A percentile compares a stretch with the other conserved stretches of the same genome.
Conservation (phyloP, 352 stramenopile species). For the Thalassiosira sp. region DNA sequence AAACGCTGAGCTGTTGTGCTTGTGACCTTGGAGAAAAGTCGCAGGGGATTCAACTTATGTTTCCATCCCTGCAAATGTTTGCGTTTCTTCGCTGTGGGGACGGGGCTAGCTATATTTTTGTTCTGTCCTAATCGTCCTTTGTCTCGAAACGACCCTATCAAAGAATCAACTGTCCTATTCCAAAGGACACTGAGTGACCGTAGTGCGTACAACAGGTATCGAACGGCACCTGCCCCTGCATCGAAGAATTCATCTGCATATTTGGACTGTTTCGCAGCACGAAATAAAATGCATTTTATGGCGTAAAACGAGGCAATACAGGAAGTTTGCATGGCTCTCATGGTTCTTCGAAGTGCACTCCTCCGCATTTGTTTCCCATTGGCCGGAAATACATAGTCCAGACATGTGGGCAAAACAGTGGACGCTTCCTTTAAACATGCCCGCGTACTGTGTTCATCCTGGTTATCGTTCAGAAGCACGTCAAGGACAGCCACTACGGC, state of each 20-base stretch:
- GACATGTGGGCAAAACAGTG: slow-evolving; percentile 21
- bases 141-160: neutral
- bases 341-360: slow-evolving; percentile 16
- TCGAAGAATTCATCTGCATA: slow-evolving; percentile 38
- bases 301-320: slow-evolving; percentile 34
- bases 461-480: slow-evolving; percentile 43
- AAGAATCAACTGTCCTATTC: slow-evolving; percentile 9
- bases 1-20: neutral
- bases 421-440: slow-evolving; percentile 36
- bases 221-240: slow-evolving; percentile 24
- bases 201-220: slow-evolving; percentile 45
- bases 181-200: slow-evolving; percentile 36
- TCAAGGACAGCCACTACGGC: slow-evolving; percentile 35
- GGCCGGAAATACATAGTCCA: slow-evolving; percentile 20
- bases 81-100: neutral
- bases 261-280: slow-evolving; percentile 29
- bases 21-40: slow-evolving; percentile 23
- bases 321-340: slow-evolving; percentile 22
- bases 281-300: slow-evolving; percentile 25
- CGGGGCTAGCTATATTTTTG: neutral
- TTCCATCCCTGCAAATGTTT: slow-evolving; percentile 4
- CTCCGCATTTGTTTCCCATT: neutral
- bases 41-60: slow-evolving; percentile 33
- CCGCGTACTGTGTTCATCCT: slow-evolving; percentile 16
- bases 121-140: neutral